Base-by-base conservation (phyloP, 2,329 filamentous ascomycete genomes). In the Hypoxylon sp. region DNA sequence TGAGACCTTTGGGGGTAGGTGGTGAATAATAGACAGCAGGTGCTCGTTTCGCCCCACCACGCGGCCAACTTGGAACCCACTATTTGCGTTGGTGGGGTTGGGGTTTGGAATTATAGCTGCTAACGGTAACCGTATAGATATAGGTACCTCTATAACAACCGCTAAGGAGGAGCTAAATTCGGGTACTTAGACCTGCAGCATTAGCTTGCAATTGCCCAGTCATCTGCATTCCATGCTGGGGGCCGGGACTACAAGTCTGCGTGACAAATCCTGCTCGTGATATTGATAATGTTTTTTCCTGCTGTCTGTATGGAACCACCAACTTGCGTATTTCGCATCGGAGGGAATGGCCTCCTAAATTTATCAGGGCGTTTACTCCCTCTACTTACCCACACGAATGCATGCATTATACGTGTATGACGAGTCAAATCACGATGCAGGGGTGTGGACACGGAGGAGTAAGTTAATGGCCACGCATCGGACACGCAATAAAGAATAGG, bases 251-350 rank as follows among this genome's bases (percentile, higher is more conserved):
- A 13, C 8, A 22, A 40, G 53, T 51, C 54, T 57, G 13, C 53
- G 65, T 61, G 68, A 71, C 68, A 42, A 71, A 71, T 66, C 61
- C 56, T 5, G 35, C 68, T 64, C 46, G 55, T 68, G 59, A 68
- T 60, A 58, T 68, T 50, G 25, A 27, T 27, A 27, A 27, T 35
- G 27, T 31, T 49, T 48, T 58, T 57, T 22, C n/a, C 54, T 10
- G 33, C 30, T 35, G n/a, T 37, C n/a, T 30, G 51, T 61, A 48
- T 50, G 44, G 22, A 61, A 50, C 37, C 51, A 50, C 49, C 33
- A 55, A 65, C 62, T 11, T 53, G 51, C 56, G 62, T 44, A 60
- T 51, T 40, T 61, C 58, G 27, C 37, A 59, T n/a, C 13, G 2
- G 50, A 30, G n/a, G 11, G 46, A 57, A 57, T 30, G 3, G 17